Evolutionary conservation across 2,329 filamentous ascomycete genomes (phyloP), one percentile per base, ranked within the genome.

Genomic region (Monosporascus cannonballus): DNA sequence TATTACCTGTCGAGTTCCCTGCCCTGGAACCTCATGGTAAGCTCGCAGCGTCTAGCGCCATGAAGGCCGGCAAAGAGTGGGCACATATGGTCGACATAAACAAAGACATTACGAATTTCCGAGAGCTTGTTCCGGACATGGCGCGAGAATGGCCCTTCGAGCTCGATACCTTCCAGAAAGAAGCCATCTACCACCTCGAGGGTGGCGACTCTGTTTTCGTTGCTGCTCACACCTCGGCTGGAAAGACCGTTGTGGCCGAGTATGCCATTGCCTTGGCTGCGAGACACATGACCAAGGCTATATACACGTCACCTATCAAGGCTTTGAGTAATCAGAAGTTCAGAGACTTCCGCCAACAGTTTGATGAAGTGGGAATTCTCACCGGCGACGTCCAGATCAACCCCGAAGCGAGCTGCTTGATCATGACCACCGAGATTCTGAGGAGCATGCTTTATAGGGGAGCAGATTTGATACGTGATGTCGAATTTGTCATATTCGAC

Each of bases 251-350:
- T 0, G 94, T 99, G 15, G 94, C 94, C 27, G 94, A 99, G 68
- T 99, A 99, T 70, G 94, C 93, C 48, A 97, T 99, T 68, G 91
- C 94, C 6, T 76, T 99, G 54, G 94, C 94, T 30, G 87, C 90
- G n/a, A 95, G 93, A 67, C 94, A 99, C 68, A 97, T 97, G 93
- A 99, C 94, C 8, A 99, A 99, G 69, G 93, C 94, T 22, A 99
- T 99, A 58, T 99, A 99, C 69, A 99, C 94, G 0, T 97, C 94
- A 0, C 94, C 94, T 0, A 99, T 99, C 76, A 99, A 99, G 69
- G 94, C 94, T 2, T 76, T 99, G 53, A 97, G 94, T 72, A 99
- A 99, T 67, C 94, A 99, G 67, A 99, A 99, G 69, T 99, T 97
- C 71, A 84, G 94, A 58, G 94, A 99, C 68, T 99, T 99, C 68